Percentiles rank a stretch among this genome's conserved stretches.
Conservation (phyloP, 371 early-diverging fungal species). For the Umbelopsis sp. region DNA sequence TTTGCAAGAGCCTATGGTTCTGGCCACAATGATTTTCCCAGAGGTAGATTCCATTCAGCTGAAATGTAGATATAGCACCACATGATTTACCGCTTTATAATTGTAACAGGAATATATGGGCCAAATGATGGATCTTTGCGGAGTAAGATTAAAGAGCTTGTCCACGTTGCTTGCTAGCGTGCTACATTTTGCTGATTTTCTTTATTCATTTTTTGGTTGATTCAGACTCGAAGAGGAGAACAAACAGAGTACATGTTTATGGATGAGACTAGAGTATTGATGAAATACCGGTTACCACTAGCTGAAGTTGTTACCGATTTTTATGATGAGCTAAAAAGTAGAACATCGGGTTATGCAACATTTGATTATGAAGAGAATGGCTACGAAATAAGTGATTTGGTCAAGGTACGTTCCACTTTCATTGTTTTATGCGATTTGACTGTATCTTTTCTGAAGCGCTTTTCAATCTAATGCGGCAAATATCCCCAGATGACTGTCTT, state of each 20-base stretch:
- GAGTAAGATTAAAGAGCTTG: slow-evolving; percentile 48
- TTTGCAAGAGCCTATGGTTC: slow-evolving; percentile 91
- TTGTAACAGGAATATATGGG: slow-evolving; percentile 78
- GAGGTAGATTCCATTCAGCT: slow-evolving; percentile 38
- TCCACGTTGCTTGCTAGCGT: background rate
- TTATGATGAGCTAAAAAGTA: slow-evolving; percentile 90
- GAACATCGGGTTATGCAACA: slow-evolving; percentile 91
- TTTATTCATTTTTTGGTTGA: background rate
- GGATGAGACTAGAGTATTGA: slow-evolving; percentile 85
- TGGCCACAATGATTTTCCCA: slow-evolving; percentile 92
- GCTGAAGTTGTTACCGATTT: slow-evolving; percentile 95
- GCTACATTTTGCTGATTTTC: too few relatives aligned
- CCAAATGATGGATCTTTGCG: slow-evolving; percentile 87
- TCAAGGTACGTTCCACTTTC: slow-evolving; percentile 72
- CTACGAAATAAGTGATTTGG: slow-evolving; percentile 86
- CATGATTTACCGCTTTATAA: background rate
- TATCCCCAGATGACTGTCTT: slow-evolving; percentile 75
- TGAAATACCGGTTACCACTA: slow-evolving; percentile 87
- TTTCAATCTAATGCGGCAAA: background rate
- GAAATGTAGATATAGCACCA: background rate
- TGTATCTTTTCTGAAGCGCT: background rate
- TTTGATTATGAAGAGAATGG: slow-evolving; percentile 97
- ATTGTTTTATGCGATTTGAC: slow-evolving; percentile 49
- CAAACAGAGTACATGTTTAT: slow-evolving; percentile 84
- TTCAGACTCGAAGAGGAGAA: slow-evolving; percentile 77